Evolutionary conservation across 1,284 basidiomycete species (phyloP).

Genomic region (Leccinum pachyderme): DNA sequence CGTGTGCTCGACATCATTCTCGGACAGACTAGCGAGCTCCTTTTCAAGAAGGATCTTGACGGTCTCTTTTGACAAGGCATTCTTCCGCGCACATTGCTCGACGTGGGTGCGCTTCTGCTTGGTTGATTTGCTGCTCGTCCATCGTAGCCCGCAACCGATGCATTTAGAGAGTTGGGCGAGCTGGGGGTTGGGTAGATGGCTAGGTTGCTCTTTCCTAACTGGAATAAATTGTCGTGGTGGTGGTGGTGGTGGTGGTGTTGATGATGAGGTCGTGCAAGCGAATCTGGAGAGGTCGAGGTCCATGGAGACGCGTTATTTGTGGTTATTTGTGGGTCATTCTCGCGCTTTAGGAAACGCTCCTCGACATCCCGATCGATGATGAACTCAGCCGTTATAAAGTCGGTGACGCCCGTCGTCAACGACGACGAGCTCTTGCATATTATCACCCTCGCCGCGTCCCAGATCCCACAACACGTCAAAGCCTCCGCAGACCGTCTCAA

Average conservation of each 20-base stretch:
- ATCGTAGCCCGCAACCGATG: conserved; percentile 60
- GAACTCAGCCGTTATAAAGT: conserved; percentile 15
- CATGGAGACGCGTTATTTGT: conserved; percentile 33
- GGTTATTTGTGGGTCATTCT: conserved; percentile 17
- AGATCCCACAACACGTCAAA: conserved; percentile 59
- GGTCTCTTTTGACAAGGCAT: conserved; percentile 52
- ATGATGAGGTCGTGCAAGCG: conserved; percentile 25
- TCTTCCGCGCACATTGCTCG: conserved; percentile 62
- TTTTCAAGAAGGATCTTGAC: conserved; percentile 51
- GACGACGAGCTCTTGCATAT: conserved; percentile 64
- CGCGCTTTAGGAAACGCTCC: conserved; percentile 1
- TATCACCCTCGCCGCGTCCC: conserved; percentile 65
- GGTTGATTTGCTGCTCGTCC: conserved; percentile 66
- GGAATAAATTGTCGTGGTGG: neutral
- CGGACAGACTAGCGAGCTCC: conserved; percentile 36
- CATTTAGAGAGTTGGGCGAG: conserved; percentile 54
- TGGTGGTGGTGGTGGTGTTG: neutral
- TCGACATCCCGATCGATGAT: conserved; percentile 19
- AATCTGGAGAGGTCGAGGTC: conserved; percentile 34
- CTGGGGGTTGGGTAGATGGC: conserved; percentile 44
- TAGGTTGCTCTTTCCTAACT: conserved; percentile 7
- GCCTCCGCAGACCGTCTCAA: conserved; percentile 63
- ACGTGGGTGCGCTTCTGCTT: conserved; percentile 66
- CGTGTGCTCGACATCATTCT: neutral
- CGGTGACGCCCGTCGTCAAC: conserved; percentile 37